A percentile compares a stretch with the other conserved stretches of the same genome.
Conservation (phyloP, 768 basidiomycete species). For the Leccinum arenicola region DNA sequence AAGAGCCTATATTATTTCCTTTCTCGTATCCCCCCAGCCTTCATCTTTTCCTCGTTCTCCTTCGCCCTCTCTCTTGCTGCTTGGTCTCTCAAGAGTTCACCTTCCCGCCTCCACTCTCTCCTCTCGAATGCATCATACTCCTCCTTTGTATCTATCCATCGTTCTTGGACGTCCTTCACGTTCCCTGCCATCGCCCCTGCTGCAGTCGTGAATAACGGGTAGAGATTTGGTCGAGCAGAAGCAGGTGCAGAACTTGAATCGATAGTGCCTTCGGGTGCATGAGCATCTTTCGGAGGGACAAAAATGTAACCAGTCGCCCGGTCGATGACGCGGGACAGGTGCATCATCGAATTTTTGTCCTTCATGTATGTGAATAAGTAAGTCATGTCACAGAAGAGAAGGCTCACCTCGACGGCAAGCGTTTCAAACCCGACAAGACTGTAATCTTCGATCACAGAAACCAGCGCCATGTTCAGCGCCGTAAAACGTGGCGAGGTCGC, state of each 20-base stretch:
- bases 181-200: slow-evolving; percentile 50
- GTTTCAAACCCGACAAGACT: slow-evolving; percentile 95
- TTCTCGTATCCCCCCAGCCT: slow-evolving; percentile 25
- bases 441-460: slow-evolving; percentile 92
- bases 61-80: slow-evolving; percentile 15
- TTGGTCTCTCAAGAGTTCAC: slow-evolving; percentile 39
- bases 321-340: slow-evolving; percentile 81
- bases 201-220: slow-evolving; percentile 66
- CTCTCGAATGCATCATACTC: slow-evolving; percentile 82
- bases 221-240: slow-evolving; percentile 57
- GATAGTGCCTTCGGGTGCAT: slow-evolving; percentile 32
- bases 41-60: slow-evolving; percentile 1
- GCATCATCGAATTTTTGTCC: slow-evolving; percentile 95
- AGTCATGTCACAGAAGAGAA: neutral
- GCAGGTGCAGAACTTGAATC: slow-evolving; percentile 33
- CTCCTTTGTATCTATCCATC: slow-evolving; percentile 87
- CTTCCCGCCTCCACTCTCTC: slow-evolving; percentile 74
- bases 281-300: slow-evolving; percentile 49
- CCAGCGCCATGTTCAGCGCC: slow-evolving; percentile 84
- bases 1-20: slow-evolving; percentile 23
- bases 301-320: slow-evolving; percentile 92
- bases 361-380: slow-evolving; percentile 27
- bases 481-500: slow-evolving; percentile 65
- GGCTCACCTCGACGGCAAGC: slow-evolving; percentile 83
- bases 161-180: slow-evolving; percentile 82